Conservation (phyloP, 306 rosid species). For the Rosa lucieae region DNA sequence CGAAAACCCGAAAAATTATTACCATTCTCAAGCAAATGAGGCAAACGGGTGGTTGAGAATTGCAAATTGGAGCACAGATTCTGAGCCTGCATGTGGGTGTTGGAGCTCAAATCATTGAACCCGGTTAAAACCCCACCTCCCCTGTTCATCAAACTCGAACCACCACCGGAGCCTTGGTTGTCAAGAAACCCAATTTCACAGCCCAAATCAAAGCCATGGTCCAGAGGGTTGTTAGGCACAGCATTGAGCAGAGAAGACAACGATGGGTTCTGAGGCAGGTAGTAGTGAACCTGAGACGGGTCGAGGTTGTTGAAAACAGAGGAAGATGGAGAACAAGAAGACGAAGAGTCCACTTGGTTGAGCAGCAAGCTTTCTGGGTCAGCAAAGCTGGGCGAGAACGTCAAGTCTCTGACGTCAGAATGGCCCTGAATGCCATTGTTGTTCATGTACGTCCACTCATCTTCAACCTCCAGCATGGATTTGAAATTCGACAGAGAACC, state of each 20-base stretch:
- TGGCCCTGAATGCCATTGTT: slow-evolving; percentile 35
- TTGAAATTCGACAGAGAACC: slow-evolving; percentile 62
- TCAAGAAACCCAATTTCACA: slow-evolving; percentile 43
- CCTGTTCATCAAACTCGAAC: slow-evolving; percentile 15
- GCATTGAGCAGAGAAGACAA: slow-evolving; percentile 51
- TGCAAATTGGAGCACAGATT: slow-evolving; percentile 50
- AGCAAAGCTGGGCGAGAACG: slow-evolving; percentile 39
- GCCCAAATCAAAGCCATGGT: slow-evolving; percentile 59
- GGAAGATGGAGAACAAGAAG: slow-evolving; percentile 63
- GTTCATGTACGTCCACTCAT: slow-evolving; percentile 52
- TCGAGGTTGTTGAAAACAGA: slow-evolving; percentile 48
- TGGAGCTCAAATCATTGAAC: slow-evolving; percentile 38
- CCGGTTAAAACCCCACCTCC: slow-evolving; percentile 37
- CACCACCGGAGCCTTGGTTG: slow-evolving; percentile 17
- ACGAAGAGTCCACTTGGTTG: slow-evolving; percentile 60
- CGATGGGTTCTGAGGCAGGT: slow-evolving; percentile 53
- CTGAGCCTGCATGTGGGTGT: slow-evolving; percentile 32
- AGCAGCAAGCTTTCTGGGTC: slow-evolving; percentile 32
- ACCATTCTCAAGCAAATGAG: slow-evolving; percentile 18
- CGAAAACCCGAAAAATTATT: slow-evolving; percentile 34
- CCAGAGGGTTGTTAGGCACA: slow-evolving; percentile 37
- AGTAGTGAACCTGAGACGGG: slow-evolving; percentile 59
- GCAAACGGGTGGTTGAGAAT: slow-evolving; percentile 23
- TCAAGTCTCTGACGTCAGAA: slow-evolving; percentile 33
- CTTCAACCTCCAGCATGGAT: slow-evolving; percentile 60